These are phyloP conservation scores for Mycena olivaceomarginata DNA, from an alignment of 768 basidiomycete species.

Conservation along the genomic window DNA sequence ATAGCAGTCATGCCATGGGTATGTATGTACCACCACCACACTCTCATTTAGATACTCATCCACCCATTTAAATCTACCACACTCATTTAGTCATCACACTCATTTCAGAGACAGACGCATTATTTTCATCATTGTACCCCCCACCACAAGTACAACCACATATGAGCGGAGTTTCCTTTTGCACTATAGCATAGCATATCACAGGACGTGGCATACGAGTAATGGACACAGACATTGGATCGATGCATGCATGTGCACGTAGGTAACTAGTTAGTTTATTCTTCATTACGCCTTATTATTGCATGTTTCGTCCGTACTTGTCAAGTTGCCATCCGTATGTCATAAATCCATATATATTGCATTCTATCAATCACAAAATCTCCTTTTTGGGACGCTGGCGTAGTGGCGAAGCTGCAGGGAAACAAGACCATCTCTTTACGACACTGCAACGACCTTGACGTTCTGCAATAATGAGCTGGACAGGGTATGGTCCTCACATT, in stretches of 20 bases:
- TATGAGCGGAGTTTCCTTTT: conserved; percentile 35
- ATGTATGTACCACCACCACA: conserved; percentile 23
- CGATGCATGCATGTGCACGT: conserved; percentile 1
- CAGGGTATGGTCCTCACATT: conserved; percentile 46
- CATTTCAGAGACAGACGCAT: conserved; percentile 27
- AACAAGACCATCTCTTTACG: conserved; percentile 21
- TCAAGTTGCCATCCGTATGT: not conserved
- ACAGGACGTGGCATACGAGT: conserved; percentile 31
- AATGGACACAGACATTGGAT: conserved; percentile 39
- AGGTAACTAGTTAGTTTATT: conserved; percentile 19
- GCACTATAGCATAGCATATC: conserved; percentile 34
- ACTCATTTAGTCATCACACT: conserved; percentile 19
- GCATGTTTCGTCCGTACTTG: conserved; percentile 27
- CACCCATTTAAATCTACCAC: conserved; percentile 18
- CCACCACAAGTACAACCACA: conserved; percentile 11
- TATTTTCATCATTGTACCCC: conserved; percentile 31
- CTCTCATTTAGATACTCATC: conserved; percentile 26
- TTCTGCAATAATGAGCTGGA: conserved; percentile 53
- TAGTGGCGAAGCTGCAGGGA: conserved; percentile 16
- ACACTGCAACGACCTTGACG: not conserved
- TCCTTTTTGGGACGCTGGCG: conserved; percentile 28
- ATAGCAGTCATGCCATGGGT: conserved; percentile 30
- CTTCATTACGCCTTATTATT: conserved; percentile 25
- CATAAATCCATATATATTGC: no score
- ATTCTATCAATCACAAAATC: not conserved